Conservation (phyloP, 352 stramenopile species). For the Globisporangium lucens region DNA sequence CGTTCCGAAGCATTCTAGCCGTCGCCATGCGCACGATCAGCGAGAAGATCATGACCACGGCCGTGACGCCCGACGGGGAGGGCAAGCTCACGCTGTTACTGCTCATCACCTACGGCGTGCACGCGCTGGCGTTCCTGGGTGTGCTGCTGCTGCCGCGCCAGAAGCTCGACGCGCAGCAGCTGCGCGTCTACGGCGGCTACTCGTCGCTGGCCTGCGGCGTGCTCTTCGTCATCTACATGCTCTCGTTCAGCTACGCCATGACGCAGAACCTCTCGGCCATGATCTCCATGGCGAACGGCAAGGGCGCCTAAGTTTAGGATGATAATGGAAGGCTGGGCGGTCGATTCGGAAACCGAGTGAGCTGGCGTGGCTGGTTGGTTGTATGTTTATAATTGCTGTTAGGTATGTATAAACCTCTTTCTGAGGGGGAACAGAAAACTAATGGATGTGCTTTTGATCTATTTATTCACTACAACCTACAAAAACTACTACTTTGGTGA, state of each 20-base stretch:
- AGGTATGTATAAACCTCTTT: constrained; percentile 1
- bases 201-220: constrained; percentile 43
- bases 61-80: neutral
- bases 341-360: neutral
- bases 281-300: constrained; percentile 17
- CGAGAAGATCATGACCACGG: constrained; percentile 21
- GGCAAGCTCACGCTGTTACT: constrained; percentile 33
- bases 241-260: constrained; percentile 59
- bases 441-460: too few species aligned
- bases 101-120: constrained; percentile 55
- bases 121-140: constrained; percentile 43
- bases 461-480: too few species aligned
- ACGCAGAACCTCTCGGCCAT: constrained; percentile 19
- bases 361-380: neutral
- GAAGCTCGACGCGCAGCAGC: constrained; percentile 48
- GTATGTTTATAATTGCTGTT: neutral
- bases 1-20: constrained; percentile 18
- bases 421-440: too few species aligned
- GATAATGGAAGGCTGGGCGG: neutral
- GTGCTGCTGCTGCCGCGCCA: constrained; percentile 40
- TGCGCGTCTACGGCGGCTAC: constrained; percentile 45
- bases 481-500: too few species aligned
- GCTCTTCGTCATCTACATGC: constrained; percentile 52
- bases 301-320: constrained; percentile 5
- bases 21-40: constrained; percentile 38